These are phyloP conservation scores for Hura crepitans DNA, from an alignment of 441 rosid species.

Conservation along the genomic window DNA sequence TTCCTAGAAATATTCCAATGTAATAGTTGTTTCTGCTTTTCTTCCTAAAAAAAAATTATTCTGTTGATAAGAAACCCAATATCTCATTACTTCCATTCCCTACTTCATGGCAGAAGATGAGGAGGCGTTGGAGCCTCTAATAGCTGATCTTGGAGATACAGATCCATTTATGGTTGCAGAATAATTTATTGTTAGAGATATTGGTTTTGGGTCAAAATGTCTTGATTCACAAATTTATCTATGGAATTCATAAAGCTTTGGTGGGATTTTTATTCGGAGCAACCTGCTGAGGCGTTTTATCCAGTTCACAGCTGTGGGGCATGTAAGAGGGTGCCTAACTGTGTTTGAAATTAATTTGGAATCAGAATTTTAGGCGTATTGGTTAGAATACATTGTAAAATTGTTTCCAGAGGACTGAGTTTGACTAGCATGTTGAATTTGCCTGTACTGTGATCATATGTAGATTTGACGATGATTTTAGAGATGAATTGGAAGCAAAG, in stretches of 20 bases:
- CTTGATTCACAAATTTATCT: not conserved
- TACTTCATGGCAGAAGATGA: conserved; percentile 54
- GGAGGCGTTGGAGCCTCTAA: conserved; percentile 47
- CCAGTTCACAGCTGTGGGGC: not conserved
- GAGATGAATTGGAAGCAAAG: too few relatives aligned
- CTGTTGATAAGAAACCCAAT: conserved; percentile 84
- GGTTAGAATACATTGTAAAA: not conserved
- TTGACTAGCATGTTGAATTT: too few relatives aligned
- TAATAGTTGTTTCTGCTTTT: too few relatives aligned
- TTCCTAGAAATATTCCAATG: too few relatives aligned
- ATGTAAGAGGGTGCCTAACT: not conserved
- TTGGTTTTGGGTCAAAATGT: too few relatives aligned
- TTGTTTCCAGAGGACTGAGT: not conserved
- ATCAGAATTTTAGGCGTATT: not conserved
- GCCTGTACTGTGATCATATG: too few relatives aligned
- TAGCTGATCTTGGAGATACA: conserved; percentile 75
- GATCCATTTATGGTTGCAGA: conserved; percentile 91
- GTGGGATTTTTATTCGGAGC: conserved; percentile 2
- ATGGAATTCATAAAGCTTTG: not conserved
- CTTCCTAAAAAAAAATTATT: too few relatives aligned
- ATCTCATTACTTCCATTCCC: conserved; percentile 78
- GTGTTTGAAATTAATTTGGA: not conserved
- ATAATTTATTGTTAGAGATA: too few relatives aligned
- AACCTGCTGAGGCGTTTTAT: conserved; percentile 8
- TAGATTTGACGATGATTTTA: too few relatives aligned